These are phyloP conservation scores for Strigomonas galati DNA, from an alignment of 208 protist species.

Conservation along the genomic window DNA sequence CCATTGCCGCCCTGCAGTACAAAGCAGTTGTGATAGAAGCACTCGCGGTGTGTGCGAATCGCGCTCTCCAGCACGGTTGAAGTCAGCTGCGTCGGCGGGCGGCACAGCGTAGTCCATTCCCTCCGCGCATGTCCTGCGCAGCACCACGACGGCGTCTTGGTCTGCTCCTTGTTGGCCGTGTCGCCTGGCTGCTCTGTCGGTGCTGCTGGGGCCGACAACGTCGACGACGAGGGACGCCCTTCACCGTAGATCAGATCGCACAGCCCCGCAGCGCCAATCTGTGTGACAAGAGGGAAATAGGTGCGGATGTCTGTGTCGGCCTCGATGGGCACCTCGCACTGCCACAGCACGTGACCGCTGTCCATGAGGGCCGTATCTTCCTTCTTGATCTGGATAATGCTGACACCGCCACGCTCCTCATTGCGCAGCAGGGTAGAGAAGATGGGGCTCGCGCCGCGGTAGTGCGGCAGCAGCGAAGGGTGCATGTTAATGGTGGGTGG, in stretches of 20 bases:
- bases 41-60: constrained; percentile 24
- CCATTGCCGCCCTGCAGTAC: constrained; percentile 9
- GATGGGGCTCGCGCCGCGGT: constrained; percentile 88
- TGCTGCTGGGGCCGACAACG: too few species aligned
- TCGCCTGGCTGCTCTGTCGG: background rate
- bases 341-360: constrained; percentile 73
- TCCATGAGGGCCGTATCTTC: constrained; percentile 62
- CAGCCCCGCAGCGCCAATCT: constrained; percentile 59
- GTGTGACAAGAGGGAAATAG: constrained; percentile 80
- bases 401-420: constrained; percentile 67
- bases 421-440: constrained; percentile 76
- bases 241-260: constrained; percentile 77
- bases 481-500: constrained; percentile 86
- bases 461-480: constrained; percentile 81
- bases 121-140: background rate
- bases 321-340: constrained; percentile 62
- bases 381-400: constrained; percentile 61
- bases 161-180: background rate
- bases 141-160: background rate
- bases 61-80: constrained; percentile 22
- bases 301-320: constrained; percentile 66
- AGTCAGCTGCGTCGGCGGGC: constrained; percentile 29
- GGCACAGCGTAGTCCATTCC: constrained; percentile 31
- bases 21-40: constrained; percentile 27
- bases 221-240: background rate